Percentiles rank a stretch among this genome's conserved stretches.
These are phyloP conservation scores for Papiliotrema laurentii DNA, from an alignment of 1,284 basidiomycete species.

Conservation along the genomic window DNA sequence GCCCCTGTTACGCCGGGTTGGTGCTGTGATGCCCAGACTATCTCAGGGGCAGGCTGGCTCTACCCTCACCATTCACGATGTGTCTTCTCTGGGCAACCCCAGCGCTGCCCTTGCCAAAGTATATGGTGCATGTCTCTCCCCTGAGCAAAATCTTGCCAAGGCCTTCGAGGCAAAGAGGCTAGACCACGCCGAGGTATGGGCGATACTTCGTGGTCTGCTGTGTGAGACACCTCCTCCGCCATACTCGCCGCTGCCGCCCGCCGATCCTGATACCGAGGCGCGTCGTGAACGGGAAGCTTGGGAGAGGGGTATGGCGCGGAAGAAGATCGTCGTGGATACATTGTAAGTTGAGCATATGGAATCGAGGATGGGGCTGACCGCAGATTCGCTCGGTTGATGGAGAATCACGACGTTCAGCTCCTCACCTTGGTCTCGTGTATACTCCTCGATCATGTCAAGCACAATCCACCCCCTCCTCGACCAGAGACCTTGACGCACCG, in stretches of 20 bases:
- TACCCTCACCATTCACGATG: slow-evolving; percentile 61
- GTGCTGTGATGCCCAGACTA: too few relatives aligned
- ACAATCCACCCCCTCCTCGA: slow-evolving; percentile 18
- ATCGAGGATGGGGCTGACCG: slow-evolving; percentile 6
- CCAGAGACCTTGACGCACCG: slow-evolving; percentile 17
- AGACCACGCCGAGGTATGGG: slow-evolving; percentile 71
- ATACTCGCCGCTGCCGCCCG: slow-evolving; percentile 18
- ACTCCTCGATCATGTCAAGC: slow-evolving; percentile 51
- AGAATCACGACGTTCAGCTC: slow-evolving; percentile 70
- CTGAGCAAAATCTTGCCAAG: slow-evolving; percentile 58
- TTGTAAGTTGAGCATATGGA: slow-evolving; percentile 17
- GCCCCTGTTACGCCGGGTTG: slow-evolving; percentile 17
- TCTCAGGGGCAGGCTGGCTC: slow-evolving; percentile 34
- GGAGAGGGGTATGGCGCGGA: slow-evolving; percentile 38
- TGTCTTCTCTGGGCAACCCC: slow-evolving; percentile 56
- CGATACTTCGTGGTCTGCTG: slow-evolving; percentile 56
- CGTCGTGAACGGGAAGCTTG: slow-evolving; percentile 24
- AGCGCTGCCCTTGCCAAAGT: slow-evolving; percentile 60
- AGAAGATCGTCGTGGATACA: slow-evolving; percentile 35
- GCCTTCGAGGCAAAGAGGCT: slow-evolving; percentile 60
- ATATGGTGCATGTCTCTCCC: slow-evolving; percentile 55
- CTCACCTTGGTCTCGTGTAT: slow-evolving; percentile 70
- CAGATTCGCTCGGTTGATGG: slow-evolving; percentile 63
- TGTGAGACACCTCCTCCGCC: slow-evolving; percentile 28
- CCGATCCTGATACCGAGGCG: slow-evolving; percentile 8